Evolutionary conservation across 768 basidiomycete genomes (phyloP), one percentile per base, ranked within the genome.

Genomic region (Amanita thiersii): DNA sequence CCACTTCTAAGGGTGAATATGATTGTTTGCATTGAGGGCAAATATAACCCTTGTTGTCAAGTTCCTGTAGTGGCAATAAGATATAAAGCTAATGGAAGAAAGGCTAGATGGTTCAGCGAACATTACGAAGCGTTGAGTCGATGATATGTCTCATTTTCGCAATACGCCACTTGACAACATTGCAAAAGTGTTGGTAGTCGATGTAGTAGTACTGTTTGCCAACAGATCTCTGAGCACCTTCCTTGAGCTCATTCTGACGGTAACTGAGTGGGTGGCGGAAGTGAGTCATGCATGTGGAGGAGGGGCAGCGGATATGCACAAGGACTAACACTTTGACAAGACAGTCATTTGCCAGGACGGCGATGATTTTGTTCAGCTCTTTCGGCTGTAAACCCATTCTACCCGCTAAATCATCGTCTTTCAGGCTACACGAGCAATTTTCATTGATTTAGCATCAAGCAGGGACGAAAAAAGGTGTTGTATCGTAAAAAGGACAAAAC

Each of bases 151-250:
- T 75, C 89, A 97, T 92, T 56, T 87, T 86, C 3, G 88, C 88
- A 40, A 98, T 79, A 29, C 93, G 75, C 89, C 94, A 99, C 60
- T 98, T 97, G 61, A 94, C 87, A 34, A 98, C 92, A 61, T 98
- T 92, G 63, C 89, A 92, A 57, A 97, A 93, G 55, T 82, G 79
- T 53, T 90, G 79, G 61, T 94, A 92, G 65, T 99, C 84, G 57
- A 99, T 86, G 64, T 89, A 97, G 68, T 88, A 99, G 68, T 97
- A 99, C 55, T 88, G 84, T 53, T 84, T 81, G 48, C 84, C 85
- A 46, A 86, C 82, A 46, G 86, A 83, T 46, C 93, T 80, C 59
- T 86, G 84, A 32, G 86, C 85, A 39, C 86, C 86, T 57, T 91
- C 88, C 57, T 88, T 87, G 51, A 91, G 75, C 64, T 93, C 90